Percentiles rank a stretch among this genome's conserved stretches.
Conservation (phyloP, 2,329 filamentous ascomycete genomes). For the Colletotrichum filicis region DNA sequence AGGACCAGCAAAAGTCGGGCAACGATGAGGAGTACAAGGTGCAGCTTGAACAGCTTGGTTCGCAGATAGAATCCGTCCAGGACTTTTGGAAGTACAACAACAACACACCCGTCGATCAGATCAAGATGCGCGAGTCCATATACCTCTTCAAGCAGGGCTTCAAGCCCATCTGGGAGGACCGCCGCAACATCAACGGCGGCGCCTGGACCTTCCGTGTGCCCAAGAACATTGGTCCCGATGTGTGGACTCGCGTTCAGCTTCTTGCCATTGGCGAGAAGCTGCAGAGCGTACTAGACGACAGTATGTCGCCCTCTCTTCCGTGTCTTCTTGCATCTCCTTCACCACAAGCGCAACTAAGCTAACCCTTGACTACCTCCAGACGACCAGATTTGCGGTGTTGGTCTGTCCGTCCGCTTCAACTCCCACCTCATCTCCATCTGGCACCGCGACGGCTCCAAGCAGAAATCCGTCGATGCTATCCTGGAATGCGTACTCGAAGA, state of each 20-base stretch:
- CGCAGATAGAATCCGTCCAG: constrained; percentile 81
- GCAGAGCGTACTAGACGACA: constrained; percentile 76
- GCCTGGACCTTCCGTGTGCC: constrained; percentile 93
- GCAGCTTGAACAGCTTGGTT: constrained; percentile 70
- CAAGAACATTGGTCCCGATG: constrained; percentile 77
- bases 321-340: not conserved
- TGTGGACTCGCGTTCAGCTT: constrained; percentile 85
- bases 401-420: constrained; percentile 89
- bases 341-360: not conserved
- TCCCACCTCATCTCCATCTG: constrained; percentile 89
- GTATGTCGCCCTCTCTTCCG: constrained; percentile 54
- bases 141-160: constrained; percentile 85
- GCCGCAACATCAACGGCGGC: constrained; percentile 85
- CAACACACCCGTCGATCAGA: constrained; percentile 80
- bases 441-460: constrained; percentile 88
- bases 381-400: constrained; percentile 90
- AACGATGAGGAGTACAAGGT: constrained; percentile 59
- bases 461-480: constrained; percentile 80
- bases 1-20: constrained; percentile 53
- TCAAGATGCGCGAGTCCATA: constrained; percentile 81
- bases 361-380: constrained; percentile 56
- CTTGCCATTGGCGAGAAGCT: constrained; percentile 86
- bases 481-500: constrained; percentile 78
- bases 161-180: constrained; percentile 84
- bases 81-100: constrained; percentile 88